phyloP scores from a whole-genome alignment of 305 asterid genomes.

The Solanum chacoense region DNA sequence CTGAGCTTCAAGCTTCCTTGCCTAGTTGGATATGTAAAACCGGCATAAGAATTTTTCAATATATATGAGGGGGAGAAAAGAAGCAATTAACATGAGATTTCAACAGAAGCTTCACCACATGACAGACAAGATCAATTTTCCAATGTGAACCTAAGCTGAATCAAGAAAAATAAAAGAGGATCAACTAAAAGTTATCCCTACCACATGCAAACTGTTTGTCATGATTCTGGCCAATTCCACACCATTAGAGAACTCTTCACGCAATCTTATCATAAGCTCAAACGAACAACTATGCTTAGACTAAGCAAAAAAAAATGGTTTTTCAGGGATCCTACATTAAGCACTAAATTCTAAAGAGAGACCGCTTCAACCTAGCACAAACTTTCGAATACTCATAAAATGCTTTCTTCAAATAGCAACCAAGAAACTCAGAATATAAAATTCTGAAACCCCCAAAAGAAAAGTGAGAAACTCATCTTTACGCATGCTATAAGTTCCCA shows the following conservation, averaged over 20 bases:
- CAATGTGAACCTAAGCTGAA: background rate
- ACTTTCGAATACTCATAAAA: background rate
- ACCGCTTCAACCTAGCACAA: background rate
- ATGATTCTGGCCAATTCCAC: background rate
- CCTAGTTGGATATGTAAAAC: slow-evolving; percentile 31
- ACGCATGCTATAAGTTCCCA: background rate
- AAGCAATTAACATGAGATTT: background rate
- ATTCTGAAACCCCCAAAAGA: background rate
- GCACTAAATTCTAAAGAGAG: background rate
- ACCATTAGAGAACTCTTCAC: background rate
- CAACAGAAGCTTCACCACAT: background rate
- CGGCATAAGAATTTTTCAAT: background rate
- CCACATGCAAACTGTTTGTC: background rate
- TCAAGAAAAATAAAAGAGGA: background rate
- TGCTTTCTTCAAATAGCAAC: background rate
- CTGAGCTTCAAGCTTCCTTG: slow-evolving; percentile 85
- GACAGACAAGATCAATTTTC: background rate
- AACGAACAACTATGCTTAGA: background rate
- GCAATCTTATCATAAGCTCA: background rate
- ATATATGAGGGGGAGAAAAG: background rate
- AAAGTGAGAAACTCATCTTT: background rate
- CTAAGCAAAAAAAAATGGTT: background rate
- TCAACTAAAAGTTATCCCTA: background rate
- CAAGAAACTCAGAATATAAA: background rate
- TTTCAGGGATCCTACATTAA: background rate